Evolutionary conservation across 805 yeast species (phyloP), one percentile per base, ranked within the genome.

Genomic region (Candida oleophila): DNA sequence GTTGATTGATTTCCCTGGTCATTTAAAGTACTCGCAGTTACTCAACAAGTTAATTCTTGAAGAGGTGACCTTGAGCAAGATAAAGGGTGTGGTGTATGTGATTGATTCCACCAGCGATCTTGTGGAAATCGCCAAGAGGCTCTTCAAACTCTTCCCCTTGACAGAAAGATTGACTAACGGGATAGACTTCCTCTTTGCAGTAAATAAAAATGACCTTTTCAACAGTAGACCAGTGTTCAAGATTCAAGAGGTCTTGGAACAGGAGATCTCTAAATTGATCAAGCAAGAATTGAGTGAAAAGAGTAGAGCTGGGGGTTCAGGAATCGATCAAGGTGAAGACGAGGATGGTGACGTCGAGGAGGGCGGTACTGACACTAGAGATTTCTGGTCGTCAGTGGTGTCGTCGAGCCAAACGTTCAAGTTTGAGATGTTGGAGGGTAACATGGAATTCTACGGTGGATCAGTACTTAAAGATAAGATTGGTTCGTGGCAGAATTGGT

Each of bases 1-100:
- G 50, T 62, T 91, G 35, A 74, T 85, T 43, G 98, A 92, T 58
- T 82, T 82, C 51, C 99, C 99, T 2, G 97, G 97, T n/a, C 90
- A 87, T 66, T 68, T 78, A 46, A 89, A 89, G 64, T 79, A 91
- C 54, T 79, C 78, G 45, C 78, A 80, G 47, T 68, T 83, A 43
- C 69, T 82, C 48, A 76, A 77, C 45, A 77, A 78, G 47, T 68
- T 76, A 52, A 59, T 82, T 39, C 69, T 71, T 47, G 68, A 67
- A 15, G 71, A 69, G 38, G 57, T 69, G 22, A 61, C 68, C 1
- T 59, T 71, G 12, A 48, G 55, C 15, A 65, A 78, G 15, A 62
- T 86, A 43, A 78, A 76, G 52, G 97, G 96, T 3, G 68, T 89
- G 3, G 66, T 91, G 1, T 89, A 79, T 52, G 73, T 92, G 49